These are phyloP conservation scores for Verticillium isaacii DNA, from an alignment of 2,329 filamentous ascomycete genomes.

Conservation along the genomic window DNA sequence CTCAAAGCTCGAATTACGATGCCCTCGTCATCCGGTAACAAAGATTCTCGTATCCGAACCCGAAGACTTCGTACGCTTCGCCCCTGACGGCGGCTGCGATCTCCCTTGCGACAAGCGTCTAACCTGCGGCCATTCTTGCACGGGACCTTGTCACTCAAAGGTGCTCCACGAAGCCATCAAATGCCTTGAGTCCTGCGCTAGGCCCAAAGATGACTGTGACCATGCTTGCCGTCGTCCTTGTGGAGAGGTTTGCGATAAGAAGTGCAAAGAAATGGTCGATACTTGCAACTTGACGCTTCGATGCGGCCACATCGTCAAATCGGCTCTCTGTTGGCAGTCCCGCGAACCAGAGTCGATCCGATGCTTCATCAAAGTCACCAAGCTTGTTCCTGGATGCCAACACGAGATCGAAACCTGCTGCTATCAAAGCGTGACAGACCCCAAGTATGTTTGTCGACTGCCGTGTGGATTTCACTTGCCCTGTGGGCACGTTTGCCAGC, in stretches of 20 bases:
- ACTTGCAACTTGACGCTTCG: constrained; percentile 44
- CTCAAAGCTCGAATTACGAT: constrained; percentile 46
- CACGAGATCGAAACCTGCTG: neutral
- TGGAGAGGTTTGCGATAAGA: too few relatives aligned
- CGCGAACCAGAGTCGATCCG: constrained; percentile 22
- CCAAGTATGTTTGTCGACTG: too few relatives aligned
- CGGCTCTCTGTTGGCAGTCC: constrained; percentile 43
- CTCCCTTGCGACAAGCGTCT: constrained; percentile 44
- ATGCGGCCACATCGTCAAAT: constrained; percentile 48
- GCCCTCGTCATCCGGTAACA: constrained; percentile 54
- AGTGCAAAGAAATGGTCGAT: constrained; percentile 7
- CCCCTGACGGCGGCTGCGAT: constrained; percentile 60
- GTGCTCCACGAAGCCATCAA: constrained; percentile 39
- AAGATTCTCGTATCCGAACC: constrained; percentile 45
- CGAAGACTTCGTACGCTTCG: constrained; percentile 50
- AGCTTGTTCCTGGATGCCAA: neutral
- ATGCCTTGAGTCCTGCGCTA: constrained; percentile 40
- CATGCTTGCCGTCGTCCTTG: too few relatives aligned
- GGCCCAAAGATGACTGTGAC: constrained; percentile 41
- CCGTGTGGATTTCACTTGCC: too few relatives aligned
- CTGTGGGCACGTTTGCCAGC: too few relatives aligned
- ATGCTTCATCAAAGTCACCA: constrained; percentile 1
- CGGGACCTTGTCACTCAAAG: constrained; percentile 40
- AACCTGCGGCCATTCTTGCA: constrained; percentile 44
- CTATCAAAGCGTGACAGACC: too few relatives aligned